Base-by-base conservation (phyloP, 208 protist genomes). In the Novymonas esmeraldas region DNA sequence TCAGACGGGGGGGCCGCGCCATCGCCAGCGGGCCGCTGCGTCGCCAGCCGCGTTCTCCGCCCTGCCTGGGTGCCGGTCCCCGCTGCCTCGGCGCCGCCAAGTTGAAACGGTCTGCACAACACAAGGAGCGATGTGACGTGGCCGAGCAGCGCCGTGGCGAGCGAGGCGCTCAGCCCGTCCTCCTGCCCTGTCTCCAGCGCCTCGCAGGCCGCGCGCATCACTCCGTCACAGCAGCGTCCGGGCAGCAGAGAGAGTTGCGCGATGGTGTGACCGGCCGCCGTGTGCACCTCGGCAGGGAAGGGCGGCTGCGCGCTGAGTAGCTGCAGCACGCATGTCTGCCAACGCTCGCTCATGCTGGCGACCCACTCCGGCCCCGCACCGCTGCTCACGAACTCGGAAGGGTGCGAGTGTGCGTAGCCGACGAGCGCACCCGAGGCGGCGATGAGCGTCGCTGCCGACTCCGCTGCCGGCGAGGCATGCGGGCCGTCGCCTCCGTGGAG, bases 281-380 rank as follows among this genome's bases (percentile, higher is more conserved):
- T 50, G 49, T 76, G 34, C 16, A 84, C 66, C 50, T 69, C 63
- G 34, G 56, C 64, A 13, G 79, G 22, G 54, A 81, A 82, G 7
- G 83, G 76, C 16, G 83, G 83, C 10, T 84, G 66, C 3, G 81
- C 75, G 2, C 39, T 16, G 20, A 93, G 58, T 6, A 93, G 46
- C 16, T 69, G 75, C 50, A 79, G 55, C 64, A 78, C 78, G 34
- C 44, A 55, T 2, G 59, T 36, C 64, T 79, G 58, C 61, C 73
- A 76, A 38, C 42, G 33, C 5, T 56, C 55, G 24, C 38, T 33
- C 50, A 64, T 22, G 9, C 24, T 31, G 20, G 16, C 41, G 13
- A 49, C 39, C 63, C 41, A 69, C 33, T 36, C 62, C 36, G n/a
- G 13, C 49, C 18, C 16, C 3, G 18, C 56, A 33, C 41, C 50